Conservation (phyloP, 805 yeast species). For the Yamadazyma nakazawae region DNA sequence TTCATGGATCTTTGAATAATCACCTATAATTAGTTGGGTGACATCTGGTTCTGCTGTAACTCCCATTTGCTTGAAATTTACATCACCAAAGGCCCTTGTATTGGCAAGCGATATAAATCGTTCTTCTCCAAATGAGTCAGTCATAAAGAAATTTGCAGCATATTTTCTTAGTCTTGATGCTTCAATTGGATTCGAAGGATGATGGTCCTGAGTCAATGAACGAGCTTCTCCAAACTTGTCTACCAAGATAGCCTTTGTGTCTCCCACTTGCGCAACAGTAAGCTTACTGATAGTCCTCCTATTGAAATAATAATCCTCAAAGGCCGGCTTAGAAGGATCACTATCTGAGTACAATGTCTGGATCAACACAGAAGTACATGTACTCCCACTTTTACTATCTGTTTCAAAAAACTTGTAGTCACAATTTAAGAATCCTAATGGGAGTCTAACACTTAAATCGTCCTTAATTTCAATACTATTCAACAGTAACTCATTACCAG, state of each 20-base stretch:
- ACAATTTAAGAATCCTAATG: constrained; percentile 60
- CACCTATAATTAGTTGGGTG: constrained; percentile 64
- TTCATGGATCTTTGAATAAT: constrained; percentile 30
- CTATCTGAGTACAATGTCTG: constrained; percentile 43
- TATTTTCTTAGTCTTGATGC: constrained; percentile 64
- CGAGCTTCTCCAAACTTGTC: constrained; percentile 80
- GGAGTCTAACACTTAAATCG: constrained; percentile 59
- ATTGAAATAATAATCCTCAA: constrained; percentile 53
- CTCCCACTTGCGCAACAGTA: constrained; percentile 88
- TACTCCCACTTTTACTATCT: constrained; percentile 57
- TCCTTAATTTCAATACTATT: constrained; percentile 29
- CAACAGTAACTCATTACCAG: constrained; percentile 16
- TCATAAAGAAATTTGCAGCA: constrained; percentile 59
- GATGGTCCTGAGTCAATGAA: constrained; percentile 75
- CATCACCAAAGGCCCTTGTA: constrained; percentile 92
- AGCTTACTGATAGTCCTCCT: constrained; percentile 64
- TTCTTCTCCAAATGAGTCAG: constrained; percentile 92
- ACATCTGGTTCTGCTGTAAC: constrained; percentile 92
- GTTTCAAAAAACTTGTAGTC: constrained; percentile 57
- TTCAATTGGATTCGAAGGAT: constrained; percentile 81
- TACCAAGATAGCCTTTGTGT: constrained; percentile 81
- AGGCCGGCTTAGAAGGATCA: constrained; percentile 26
- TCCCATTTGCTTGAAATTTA: constrained; percentile 75
- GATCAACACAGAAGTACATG: constrained; percentile 64
- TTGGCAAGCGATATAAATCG: constrained; percentile 81